Conservation (phyloP, 345 rosid genomes). For the Brassica juncea region DNA sequence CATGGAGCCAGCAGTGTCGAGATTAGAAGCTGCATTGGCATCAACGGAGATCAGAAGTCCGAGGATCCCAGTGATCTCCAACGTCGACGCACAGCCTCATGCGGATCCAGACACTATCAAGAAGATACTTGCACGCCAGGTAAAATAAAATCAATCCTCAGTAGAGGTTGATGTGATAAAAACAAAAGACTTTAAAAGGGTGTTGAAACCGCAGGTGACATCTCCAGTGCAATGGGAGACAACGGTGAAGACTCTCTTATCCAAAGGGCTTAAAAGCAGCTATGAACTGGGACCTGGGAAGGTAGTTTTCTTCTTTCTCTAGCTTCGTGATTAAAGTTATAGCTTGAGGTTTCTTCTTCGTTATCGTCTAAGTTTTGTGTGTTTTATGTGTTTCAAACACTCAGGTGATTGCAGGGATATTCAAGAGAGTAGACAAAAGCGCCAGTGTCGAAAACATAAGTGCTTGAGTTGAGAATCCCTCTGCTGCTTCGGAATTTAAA, state of each 20-base stretch:
- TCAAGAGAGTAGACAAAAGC: conserved; percentile 84
- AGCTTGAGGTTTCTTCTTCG: background rate
- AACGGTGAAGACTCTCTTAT: conserved; percentile 74
- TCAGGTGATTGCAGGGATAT: conserved; percentile 95
- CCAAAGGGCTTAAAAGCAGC: conserved; percentile 73
- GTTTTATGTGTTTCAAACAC: conserved; percentile 12
- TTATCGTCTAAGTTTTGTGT: background rate
- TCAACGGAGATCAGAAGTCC: conserved; percentile 74
- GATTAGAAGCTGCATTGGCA: conserved; percentile 86
- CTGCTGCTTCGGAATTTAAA: conserved; percentile 16
- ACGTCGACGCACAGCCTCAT: conserved; percentile 93
- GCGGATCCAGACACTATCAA: conserved; percentile 85
- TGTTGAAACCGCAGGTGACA: conserved; percentile 60
- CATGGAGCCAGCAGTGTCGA: conserved; percentile 97
- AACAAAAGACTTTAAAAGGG: background rate
- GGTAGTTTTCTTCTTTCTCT: conserved; percentile 44
- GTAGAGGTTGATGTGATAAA: conserved; percentile 2
- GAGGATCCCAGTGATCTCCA: conserved; percentile 93
- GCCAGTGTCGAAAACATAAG: conserved; percentile 72
- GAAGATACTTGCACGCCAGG: conserved; percentile 90
- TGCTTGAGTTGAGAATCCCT: conserved; percentile 42
- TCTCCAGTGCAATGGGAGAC: conserved; percentile 99
- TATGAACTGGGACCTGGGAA: conserved; percentile 98
- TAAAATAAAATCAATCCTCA: conserved; percentile 22
- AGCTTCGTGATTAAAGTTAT: background rate